Conservation (phyloP, 2,329 filamentous ascomycete genomes). For the Verticillium nonalfalfae region DNA sequence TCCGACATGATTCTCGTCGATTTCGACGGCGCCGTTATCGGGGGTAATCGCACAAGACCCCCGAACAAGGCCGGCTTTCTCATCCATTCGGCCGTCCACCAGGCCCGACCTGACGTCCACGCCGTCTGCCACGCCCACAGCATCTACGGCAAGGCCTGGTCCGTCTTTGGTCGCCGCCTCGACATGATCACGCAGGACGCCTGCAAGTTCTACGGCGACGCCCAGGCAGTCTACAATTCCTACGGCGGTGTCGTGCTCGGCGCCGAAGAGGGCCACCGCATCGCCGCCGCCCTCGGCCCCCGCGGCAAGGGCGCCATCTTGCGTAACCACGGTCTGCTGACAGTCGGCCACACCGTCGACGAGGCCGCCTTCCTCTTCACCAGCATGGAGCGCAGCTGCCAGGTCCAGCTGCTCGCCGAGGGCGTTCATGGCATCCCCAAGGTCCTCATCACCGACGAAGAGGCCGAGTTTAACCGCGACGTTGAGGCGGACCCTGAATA, state of each 20-base stretch:
- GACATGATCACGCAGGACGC: constrained; percentile 65
- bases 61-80: constrained; percentile 64
- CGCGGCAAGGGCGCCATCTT: constrained; percentile 56
- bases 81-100: constrained; percentile 63
- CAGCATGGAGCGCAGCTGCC: constrained; percentile 59
- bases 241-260: constrained; percentile 46
- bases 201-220: constrained; percentile 53
- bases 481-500: constrained; percentile 13
- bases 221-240: constrained; percentile 58
- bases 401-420: constrained; percentile 62
- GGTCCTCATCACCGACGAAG: constrained; percentile 31
- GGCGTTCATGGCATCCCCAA: constrained; percentile 23
- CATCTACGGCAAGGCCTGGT: constrained; percentile 60
- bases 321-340: constrained; percentile 65
- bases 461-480: constrained; percentile 26
- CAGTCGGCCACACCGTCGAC: constrained; percentile 63
- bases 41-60: constrained; percentile 52
- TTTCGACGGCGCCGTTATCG: constrained; percentile 51
- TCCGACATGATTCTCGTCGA: constrained; percentile 65
- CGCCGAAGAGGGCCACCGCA: constrained; percentile 55
- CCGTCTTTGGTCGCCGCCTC: constrained; percentile 52
- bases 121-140: constrained; percentile 65
- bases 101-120: constrained; percentile 56
- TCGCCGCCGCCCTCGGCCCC: constrained; percentile 55
- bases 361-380: constrained; percentile 67